These are phyloP conservation scores for Neurospora sp. DNA, from an alignment of 495 filamentous ascomycete species.

Conservation along the genomic window DNA sequence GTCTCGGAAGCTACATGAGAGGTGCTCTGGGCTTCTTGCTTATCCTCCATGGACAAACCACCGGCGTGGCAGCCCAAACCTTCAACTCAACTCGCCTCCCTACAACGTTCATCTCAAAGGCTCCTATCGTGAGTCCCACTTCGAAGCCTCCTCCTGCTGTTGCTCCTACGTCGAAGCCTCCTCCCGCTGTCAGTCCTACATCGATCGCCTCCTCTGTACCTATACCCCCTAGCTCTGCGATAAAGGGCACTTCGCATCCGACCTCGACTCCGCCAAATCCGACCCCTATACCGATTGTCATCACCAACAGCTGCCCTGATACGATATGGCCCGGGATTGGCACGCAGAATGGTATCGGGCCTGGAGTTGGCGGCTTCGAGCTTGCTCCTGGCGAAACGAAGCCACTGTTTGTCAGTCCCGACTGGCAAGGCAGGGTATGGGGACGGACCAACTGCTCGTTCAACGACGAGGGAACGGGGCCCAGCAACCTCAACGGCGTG, in stretches of 20 bases:
- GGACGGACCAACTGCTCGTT: constrained; percentile 75
- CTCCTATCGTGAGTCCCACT: neutral
- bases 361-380: constrained; percentile 52
- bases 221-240: neutral
- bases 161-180: neutral
- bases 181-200: neutral
- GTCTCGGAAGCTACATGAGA: neutral
- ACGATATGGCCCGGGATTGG: constrained; percentile 63
- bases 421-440: constrained; percentile 77
- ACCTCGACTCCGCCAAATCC: constrained; percentile 3
- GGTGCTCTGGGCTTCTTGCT: neutral
- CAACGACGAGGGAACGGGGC: constrained; percentile 44
- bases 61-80: neutral
- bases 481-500: constrained; percentile 39
- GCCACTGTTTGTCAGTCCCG: constrained; percentile 47
- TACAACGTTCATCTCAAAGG: neutral
- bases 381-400: constrained; percentile 40
- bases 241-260: neutral
- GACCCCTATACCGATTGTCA: constrained; percentile 35
- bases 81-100: neutral
- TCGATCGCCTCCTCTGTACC: neutral
- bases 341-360: constrained; percentile 55
- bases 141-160: neutral
- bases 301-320: constrained; percentile 59
- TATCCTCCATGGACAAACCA: neutral